These are phyloP conservation scores for Alternaria arborescens DNA, from an alignment of 2,329 filamentous ascomycete genomes.

Conservation along the genomic window DNA sequence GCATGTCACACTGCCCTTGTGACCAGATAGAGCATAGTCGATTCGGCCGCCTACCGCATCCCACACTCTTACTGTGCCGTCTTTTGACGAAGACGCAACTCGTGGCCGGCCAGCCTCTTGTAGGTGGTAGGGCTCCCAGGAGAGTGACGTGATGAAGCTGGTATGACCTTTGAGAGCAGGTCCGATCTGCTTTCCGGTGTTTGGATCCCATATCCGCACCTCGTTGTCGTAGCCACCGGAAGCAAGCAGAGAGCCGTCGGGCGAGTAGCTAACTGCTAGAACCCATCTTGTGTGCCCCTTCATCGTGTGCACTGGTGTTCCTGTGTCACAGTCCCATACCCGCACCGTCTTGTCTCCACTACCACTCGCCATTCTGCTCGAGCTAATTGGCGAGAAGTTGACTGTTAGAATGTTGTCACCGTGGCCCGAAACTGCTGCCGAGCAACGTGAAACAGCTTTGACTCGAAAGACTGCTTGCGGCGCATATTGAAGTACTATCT, in stretches of 20 bases:
- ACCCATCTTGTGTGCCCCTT: conserved; percentile 93
- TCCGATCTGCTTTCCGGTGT: conserved; percentile 77
- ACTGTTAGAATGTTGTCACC: conserved; percentile 88
- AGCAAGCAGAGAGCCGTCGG: conserved; percentile 80
- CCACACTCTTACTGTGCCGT: conserved; percentile 88
- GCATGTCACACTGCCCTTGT: conserved; percentile 88
- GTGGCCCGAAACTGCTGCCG: conserved; percentile 87
- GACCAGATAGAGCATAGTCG: conserved; percentile 84
- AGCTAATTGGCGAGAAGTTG: conserved; percentile 83
- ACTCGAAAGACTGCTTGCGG: conserved; percentile 95
- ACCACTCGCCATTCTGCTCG: conserved; percentile 82
- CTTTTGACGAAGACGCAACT: conserved; percentile 87
- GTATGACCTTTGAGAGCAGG: conserved; percentile 81
- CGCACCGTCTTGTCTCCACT: conserved; percentile 90
- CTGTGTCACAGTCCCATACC: conserved; percentile 95
- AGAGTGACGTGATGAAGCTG: conserved; percentile 86
- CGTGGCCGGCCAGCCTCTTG: conserved; percentile 77
- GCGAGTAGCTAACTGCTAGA: conserved; percentile 84
- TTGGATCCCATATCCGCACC: conserved; percentile 87
- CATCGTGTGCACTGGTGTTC: conserved; percentile 84
- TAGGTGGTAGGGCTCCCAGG: conserved; percentile 93
- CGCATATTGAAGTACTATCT: conserved; percentile 69
- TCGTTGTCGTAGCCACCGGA: conserved; percentile 94
- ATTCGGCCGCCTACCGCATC: conserved; percentile 78
- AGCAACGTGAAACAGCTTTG: conserved; percentile 88